Evolutionary conservation across 345 rosid genomes (phyloP), one percentile per base, ranked within the genome.

Genomic region (Salix koriyanagi): DNA sequence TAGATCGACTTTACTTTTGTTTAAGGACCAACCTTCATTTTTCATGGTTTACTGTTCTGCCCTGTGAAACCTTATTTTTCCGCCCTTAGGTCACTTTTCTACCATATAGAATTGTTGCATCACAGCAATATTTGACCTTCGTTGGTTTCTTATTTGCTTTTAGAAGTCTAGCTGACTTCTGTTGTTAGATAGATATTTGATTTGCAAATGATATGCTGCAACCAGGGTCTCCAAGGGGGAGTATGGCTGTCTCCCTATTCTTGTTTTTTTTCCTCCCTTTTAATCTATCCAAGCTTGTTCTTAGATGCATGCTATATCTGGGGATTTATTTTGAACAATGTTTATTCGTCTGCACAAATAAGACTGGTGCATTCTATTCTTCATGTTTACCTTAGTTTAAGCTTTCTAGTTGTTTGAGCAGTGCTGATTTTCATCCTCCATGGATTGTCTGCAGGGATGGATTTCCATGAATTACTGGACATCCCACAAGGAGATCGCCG

Each of bases 401-500:
- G 7, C 71, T 23, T 16, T 73, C 42, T 3, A 36, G 65, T 36
- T 65, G 42, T 52, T 36, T 7, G 42, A 28, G 65, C 64, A 58
- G 28, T 61, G 73, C 30, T 44, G 34, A 70, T 72, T 25, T 61
- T 73, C 44, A 21, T 15, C 30, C 42, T 62, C 58, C 46, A 19
- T 66, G 68, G 23, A 42, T 37, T 79, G 26, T 77, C 25, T 79
- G 84, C 78, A 94, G 99, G 99, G 60, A 88, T 95, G 96, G 93
- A 86, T 78, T 89, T 95, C 77, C 97, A 93, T 80, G 98, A 95
- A 76, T 81, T 95, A 69, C 89, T 95, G 2, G 97, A 95, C 85
- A 91, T 95, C 37, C 99, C 99, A 7, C 98, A 93, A 85, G 99
- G 99, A 58, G 99, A 95, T 81, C 85, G 99, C 52, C 85, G 99